phyloP scores from a whole-genome alignment of 352 stramenopile genomes.

The Globisporangium viniferum region DNA sequence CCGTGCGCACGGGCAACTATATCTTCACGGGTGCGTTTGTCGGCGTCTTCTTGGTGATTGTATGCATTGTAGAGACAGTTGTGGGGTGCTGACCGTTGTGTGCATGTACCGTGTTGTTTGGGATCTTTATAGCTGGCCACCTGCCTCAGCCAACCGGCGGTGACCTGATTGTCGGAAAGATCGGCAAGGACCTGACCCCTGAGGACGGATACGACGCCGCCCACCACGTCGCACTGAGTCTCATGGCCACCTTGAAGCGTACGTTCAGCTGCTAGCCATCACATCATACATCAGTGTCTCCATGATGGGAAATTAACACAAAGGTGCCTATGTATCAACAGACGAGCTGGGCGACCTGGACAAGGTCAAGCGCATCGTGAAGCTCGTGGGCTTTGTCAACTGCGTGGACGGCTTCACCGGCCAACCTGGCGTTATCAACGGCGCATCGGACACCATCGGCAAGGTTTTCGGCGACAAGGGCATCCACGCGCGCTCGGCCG shows the following conservation, averaged over 20 bases:
- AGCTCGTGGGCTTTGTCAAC: conserved; percentile 93
- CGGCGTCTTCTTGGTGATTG: background rate
- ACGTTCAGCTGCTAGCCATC: conserved; percentile 9
- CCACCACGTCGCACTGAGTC: conserved; percentile 71
- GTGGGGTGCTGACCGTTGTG: background rate
- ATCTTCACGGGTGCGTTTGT: conserved; percentile 59
- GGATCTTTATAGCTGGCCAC: conserved; percentile 52
- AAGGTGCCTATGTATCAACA: conserved; percentile 1
- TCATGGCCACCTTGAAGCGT: conserved; percentile 86
- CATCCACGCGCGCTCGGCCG: conserved; percentile 83
- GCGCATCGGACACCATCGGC: conserved; percentile 82
- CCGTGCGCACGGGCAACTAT: conserved; percentile 81
- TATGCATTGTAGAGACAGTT: background rate
- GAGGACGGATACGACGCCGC: conserved; percentile 88
- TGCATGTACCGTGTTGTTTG: background rate
- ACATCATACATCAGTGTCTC: background rate
- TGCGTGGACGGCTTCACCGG: conserved; percentile 81
- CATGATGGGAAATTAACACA: background rate
- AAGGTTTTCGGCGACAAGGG: conserved; percentile 81
- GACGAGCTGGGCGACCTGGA: conserved; percentile 82
- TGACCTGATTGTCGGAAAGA: conserved; percentile 73
- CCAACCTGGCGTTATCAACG: conserved; percentile 92
- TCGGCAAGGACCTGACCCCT: conserved; percentile 73
- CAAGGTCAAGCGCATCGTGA: conserved; percentile 89
- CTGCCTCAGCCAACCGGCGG: conserved; percentile 43